Conservation (phyloP, 1,284 basidiomycete genomes). For the Cryptococcus wingfieldii region DNA sequence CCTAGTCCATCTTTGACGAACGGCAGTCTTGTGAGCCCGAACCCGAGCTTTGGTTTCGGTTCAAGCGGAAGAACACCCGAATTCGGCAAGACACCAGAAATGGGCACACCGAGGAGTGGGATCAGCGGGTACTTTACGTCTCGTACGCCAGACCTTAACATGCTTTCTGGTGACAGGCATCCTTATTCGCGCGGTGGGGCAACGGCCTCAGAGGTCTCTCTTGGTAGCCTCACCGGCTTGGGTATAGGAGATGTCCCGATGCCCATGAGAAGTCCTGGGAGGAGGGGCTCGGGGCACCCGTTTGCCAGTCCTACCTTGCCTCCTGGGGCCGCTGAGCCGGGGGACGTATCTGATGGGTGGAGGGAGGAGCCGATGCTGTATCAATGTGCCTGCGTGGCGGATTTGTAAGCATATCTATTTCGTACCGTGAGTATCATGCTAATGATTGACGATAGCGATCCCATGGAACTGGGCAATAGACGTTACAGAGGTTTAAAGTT, state of each 20-base stretch:
- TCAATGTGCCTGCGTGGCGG: slow-evolving; percentile 45
- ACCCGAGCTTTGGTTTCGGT: neutral
- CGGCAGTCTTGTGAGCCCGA: neutral
- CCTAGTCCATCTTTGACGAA: neutral
- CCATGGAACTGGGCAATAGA: slow-evolving; percentile 25
- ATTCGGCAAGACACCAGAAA: too few relatives aligned
- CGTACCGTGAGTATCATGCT: too few relatives aligned
- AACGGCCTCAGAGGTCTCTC: too few relatives aligned
- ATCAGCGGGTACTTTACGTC: too few relatives aligned
- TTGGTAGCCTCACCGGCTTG: neutral
- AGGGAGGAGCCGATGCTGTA: slow-evolving; percentile 38
- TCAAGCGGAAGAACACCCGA: neutral
- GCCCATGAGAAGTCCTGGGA: neutral
- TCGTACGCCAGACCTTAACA: too few relatives aligned
- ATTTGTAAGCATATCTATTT: slow-evolving; percentile 31
- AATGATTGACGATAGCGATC: slow-evolving; percentile 18
- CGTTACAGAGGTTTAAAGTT: slow-evolving; percentile 41
- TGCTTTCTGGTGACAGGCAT: too few relatives aligned
- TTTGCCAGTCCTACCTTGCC: too few relatives aligned
- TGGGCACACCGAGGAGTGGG: too few relatives aligned
- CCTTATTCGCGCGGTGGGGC: too few relatives aligned
- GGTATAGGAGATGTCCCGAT: slow-evolving; percentile 7
- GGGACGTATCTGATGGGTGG: slow-evolving; percentile 39
- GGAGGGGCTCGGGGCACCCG: neutral
- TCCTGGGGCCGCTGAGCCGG: neutral